Evolutionary conservation across 805 yeast species (phyloP).

Genomic region (Zygosaccharomyces pseudorouxii): DNA sequence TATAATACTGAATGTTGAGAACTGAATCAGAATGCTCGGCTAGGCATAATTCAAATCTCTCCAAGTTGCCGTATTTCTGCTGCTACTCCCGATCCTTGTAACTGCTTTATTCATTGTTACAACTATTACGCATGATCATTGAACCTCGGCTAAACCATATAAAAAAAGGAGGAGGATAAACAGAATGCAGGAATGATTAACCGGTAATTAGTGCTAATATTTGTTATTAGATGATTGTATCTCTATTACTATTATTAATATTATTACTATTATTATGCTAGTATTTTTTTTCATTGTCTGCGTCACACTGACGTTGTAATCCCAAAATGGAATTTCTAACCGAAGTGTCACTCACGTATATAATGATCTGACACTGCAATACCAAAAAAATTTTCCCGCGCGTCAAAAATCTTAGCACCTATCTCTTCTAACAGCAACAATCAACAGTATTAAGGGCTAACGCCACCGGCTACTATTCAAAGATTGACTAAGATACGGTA

Average conservation of each 20-base stretch:
- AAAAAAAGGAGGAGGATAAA: too few relatives aligned
- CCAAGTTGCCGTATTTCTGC: too few relatives aligned
- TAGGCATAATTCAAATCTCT: too few relatives aligned
- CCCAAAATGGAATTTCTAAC: not conserved
- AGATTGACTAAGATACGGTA: not conserved
- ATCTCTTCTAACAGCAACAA: not conserved
- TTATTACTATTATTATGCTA: not conserved
- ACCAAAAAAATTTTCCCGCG: slow-evolving; percentile 6
- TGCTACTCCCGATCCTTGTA: too few relatives aligned
- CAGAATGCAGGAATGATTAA: too few relatives aligned
- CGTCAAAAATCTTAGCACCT: not conserved
- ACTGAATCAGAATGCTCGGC: too few relatives aligned
- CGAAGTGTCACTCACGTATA: not conserved
- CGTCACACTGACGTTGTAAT: not conserved
- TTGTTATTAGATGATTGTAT: too few relatives aligned
- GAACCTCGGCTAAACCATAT: too few relatives aligned
- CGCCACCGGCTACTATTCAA: not conserved
- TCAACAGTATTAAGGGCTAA: not conserved
- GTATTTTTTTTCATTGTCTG: not conserved
- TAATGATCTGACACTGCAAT: not conserved
- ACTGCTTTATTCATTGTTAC: too few relatives aligned
- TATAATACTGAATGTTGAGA: not conserved
- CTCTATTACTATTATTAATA: too few relatives aligned
- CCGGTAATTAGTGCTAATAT: too few relatives aligned
- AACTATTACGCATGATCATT: too few relatives aligned